Conservation (phyloP, 148 eudicot species). For the Vaccinium vitisidaea region DNA sequence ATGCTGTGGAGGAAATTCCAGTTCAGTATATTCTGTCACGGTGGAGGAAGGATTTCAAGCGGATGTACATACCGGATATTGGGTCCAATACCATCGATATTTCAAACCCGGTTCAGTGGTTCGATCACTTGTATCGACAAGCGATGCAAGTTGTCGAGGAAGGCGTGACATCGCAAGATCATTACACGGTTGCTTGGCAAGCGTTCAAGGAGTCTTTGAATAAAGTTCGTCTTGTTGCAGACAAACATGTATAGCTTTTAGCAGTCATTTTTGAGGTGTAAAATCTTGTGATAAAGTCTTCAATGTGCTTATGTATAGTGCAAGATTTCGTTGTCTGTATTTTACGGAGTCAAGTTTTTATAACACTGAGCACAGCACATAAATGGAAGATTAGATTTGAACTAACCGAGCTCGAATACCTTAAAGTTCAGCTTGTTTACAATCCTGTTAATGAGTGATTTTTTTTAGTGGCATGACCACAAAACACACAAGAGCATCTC, state of each 20-base stretch:
- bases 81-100: conserved; percentile 50
- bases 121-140: conserved; percentile 59
- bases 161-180: conserved; percentile 71
- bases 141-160: conserved; percentile 70
- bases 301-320: conserved; percentile 6
- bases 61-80: conserved; percentile 46
- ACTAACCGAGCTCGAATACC: too few species aligned
- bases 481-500: too few species aligned
- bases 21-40: conserved; percentile 49
- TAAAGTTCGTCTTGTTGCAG: conserved; percentile 60
- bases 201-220: conserved; percentile 66
- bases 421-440: too few species aligned
- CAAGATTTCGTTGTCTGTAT: background rate
- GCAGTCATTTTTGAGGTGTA: background rate
- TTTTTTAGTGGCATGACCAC: too few species aligned
- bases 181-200: conserved; percentile 76
- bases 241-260: conserved; percentile 34
- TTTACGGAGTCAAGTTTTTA: background rate
- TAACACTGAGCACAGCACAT: too few species aligned
- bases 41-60: conserved; percentile 80
- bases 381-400: too few species aligned
- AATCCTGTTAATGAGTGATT: too few species aligned
- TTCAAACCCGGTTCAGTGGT: conserved; percentile 59
- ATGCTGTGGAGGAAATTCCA: conserved; percentile 61
- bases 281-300: background rate